Percentiles rank a stretch among this genome's conserved stretches.
Evolutionary conservation across 2,329 filamentous ascomycete species (phyloP).

Genomic region (Cryphonectria japonica): DNA sequence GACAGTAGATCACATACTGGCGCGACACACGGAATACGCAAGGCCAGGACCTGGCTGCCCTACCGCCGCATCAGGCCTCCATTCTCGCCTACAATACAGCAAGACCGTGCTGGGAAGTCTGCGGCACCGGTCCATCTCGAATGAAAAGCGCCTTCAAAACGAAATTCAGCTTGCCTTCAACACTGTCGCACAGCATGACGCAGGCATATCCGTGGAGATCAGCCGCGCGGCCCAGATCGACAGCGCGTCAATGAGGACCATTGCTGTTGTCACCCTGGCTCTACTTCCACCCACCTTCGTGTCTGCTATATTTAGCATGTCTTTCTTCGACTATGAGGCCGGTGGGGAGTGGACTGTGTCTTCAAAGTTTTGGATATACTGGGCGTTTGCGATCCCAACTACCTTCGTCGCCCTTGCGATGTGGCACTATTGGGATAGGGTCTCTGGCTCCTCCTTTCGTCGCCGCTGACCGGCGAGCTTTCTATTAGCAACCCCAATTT

Average conservation of each 20-base stretch:
- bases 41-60: neutral
- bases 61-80: conserved; percentile 1
- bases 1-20: conserved; percentile 39
- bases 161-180: conserved; percentile 59
- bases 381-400: conserved; percentile 35
- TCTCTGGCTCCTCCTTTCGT: neutral
- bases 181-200: conserved; percentile 47
- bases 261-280: conserved; percentile 24
- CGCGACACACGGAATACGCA: conserved; percentile 25
- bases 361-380: conserved; percentile 39
- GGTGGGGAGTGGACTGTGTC: conserved; percentile 35
- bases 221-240: conserved; percentile 47
- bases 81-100: conserved; percentile 39
- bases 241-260: conserved; percentile 52
- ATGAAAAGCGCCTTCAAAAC: conserved; percentile 53
- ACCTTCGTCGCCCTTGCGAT: conserved; percentile 30
- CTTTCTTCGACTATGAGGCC: conserved; percentile 44
- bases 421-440: conserved; percentile 29
- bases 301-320: conserved; percentile 51
- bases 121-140: conserved; percentile 42
- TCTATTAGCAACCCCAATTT: too few relatives aligned
- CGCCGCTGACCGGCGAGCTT: too few relatives aligned
- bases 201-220: conserved; percentile 44
- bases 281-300: conserved; percentile 52
- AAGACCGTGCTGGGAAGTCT: conserved; percentile 42